Conservation (phyloP, 2,329 filamentous ascomycete genomes). For the Penicillium brevicompactum region DNA sequence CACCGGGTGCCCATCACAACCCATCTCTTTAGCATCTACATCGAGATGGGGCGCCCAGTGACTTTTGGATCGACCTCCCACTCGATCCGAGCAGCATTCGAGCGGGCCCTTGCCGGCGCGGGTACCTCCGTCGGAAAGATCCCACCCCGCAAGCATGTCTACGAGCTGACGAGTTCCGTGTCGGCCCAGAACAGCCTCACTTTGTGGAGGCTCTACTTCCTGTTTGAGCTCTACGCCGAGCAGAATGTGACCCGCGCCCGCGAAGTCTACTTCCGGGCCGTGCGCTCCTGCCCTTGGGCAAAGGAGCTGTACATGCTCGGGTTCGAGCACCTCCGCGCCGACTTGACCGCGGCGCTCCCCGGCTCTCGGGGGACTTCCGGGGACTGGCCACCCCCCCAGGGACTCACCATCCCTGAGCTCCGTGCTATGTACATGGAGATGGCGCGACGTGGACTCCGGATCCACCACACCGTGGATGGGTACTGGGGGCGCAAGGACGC, state of each 20-base stretch:
- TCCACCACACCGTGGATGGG: conserved; percentile 1
- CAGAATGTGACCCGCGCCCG: conserved; percentile 45
- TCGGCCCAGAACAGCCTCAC: conserved; percentile 41
- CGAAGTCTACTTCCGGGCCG: conserved; percentile 57
- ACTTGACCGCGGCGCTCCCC: conserved; percentile 9
- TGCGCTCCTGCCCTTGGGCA: conserved; percentile 63
- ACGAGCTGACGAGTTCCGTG: conserved; percentile 4
- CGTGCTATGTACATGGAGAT: conserved; percentile 23
- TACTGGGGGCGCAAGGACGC: background rate
- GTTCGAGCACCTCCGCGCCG: conserved; percentile 48
- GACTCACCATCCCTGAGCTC: conserved; percentile 52
- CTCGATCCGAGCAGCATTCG: conserved; percentile 58
- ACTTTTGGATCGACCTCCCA: conserved; percentile 52
- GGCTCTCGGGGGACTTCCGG: background rate
- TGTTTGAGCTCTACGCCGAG: conserved; percentile 50
- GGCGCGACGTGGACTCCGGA: conserved; percentile 2
- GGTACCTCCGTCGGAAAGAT: conserved; percentile 6
- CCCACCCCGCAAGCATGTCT: background rate
- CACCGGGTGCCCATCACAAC: conserved; percentile 43
- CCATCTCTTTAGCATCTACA: conserved; percentile 58
- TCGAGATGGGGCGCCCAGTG: conserved; percentile 52
- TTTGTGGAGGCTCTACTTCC: conserved; percentile 56
- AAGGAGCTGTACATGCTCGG: conserved; percentile 63
- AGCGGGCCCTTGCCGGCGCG: conserved; percentile 49
- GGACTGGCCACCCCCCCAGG: conserved; percentile 4